These are phyloP conservation scores for Cryptomeria japonica DNA, from an alignment of 75 land plant genomes.

Conservation along the genomic window DNA sequence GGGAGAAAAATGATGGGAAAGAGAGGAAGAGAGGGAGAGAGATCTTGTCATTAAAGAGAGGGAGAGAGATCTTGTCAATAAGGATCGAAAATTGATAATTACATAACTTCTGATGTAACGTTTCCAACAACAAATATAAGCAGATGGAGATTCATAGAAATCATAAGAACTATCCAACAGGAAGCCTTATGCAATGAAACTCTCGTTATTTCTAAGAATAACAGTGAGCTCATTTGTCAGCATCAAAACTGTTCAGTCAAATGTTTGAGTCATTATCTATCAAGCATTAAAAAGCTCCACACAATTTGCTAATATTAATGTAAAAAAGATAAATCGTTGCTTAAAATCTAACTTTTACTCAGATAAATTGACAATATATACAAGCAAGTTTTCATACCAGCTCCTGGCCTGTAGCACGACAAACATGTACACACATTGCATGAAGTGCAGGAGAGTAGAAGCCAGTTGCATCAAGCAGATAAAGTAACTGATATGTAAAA, in stretches of 20 bases:
- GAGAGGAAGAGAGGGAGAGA: background rate
- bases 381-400: conserved; percentile 56
- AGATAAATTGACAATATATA: background rate
- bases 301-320: background rate
- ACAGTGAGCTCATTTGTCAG: background rate
- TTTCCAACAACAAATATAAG: background rate
- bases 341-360: background rate
- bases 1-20: background rate
- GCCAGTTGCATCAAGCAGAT: conserved; percentile 94
- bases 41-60: background rate
- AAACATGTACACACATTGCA: conserved; percentile 74
- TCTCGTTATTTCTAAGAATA: background rate
- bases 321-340: background rate
- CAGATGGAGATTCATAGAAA: background rate
- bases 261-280: background rate
- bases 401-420: conserved; percentile 99
- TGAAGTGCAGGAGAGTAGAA: conserved; percentile 89
- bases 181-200: background rate
- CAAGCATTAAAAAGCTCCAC: conserved; percentile 1
- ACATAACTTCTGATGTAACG: background rate
- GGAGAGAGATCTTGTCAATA: background rate
- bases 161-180: background rate
- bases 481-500: conserved; percentile 92
- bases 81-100: background rate
- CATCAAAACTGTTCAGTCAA: background rate